Conservation (phyloP, 2,329 filamentous ascomycete species). For the Neofusicoccum sp. region DNA sequence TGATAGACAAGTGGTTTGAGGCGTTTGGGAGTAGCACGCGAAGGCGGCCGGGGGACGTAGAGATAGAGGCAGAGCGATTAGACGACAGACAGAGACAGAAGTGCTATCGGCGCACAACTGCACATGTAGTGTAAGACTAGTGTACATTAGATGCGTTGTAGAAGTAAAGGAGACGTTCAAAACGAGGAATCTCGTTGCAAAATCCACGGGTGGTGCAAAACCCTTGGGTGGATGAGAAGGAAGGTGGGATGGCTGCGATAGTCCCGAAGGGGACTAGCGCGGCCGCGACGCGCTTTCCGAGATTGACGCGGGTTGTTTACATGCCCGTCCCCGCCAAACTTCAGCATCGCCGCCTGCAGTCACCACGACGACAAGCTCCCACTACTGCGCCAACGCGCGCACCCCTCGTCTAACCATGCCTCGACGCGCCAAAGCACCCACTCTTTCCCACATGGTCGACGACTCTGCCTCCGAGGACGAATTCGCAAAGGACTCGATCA, state of each 20-base stretch:
- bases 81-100: not conserved
- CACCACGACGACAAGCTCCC: not conserved
- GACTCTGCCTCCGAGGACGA: constrained; percentile 43
- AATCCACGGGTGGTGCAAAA: too few species aligned
- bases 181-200: too few species aligned
- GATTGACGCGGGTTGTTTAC: constrained; percentile 3
- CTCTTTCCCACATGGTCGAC: constrained; percentile 40
- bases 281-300: not conserved
- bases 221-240: not conserved
- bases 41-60: constrained; percentile 23
- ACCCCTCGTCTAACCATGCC: constrained; percentile 27
- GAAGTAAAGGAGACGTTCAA: not conserved
- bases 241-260: not conserved
- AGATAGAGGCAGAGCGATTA: not conserved
- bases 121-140: too few species aligned
- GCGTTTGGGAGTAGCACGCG: constrained; percentile 38
- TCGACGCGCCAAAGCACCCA: constrained; percentile 31
- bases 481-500: constrained; percentile 35
- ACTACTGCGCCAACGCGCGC: not conserved
- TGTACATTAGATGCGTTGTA: not conserved
- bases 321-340: not conserved
- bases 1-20: constrained; percentile 48
- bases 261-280: not conserved
- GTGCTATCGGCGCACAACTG: too few species aligned
- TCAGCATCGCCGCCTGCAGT: not conserved